phyloP scores from a whole-genome alignment of 495 filamentous ascomycete species.

The Tuber microsphaerosporum region DNA sequence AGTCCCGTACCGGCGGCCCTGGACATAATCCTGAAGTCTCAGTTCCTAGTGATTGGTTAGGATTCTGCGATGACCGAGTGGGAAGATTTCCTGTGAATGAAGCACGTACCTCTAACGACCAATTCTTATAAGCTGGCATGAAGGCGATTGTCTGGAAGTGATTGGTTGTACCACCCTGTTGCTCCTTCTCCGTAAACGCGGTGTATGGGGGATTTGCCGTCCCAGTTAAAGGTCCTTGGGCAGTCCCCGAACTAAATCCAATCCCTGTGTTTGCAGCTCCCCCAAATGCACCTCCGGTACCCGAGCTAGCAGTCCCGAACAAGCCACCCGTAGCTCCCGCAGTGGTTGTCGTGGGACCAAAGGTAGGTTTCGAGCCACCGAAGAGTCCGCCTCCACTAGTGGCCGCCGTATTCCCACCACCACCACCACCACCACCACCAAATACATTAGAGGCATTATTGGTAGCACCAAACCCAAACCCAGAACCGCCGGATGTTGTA shows the following conservation, averaged over 20 bases:
- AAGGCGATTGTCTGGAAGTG: conserved; percentile 84
- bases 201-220: conserved; percentile 71
- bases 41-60: conserved; percentile 53
- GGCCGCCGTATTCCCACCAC: conserved; percentile 37
- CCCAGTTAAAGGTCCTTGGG: conserved; percentile 49
- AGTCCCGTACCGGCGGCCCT: conserved; percentile 75
- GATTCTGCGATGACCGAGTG: conserved; percentile 3
- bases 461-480: conserved; percentile 47
- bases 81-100: neutral
- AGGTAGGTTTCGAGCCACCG: conserved; percentile 42
- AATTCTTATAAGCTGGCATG: conserved; percentile 77
- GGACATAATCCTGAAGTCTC: conserved; percentile 77
- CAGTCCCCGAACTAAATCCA: conserved; percentile 47
- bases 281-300: conserved; percentile 53
- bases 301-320: conserved; percentile 42
- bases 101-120: conserved; percentile 60
- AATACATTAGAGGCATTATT: conserved; percentile 38
- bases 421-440: conserved; percentile 37
- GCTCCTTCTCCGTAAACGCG: conserved; percentile 75
- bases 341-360: conserved; percentile 48
- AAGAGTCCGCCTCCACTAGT: conserved; percentile 37
- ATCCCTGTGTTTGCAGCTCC: conserved; percentile 45
- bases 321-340: conserved; percentile 44
- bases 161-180: conserved; percentile 46
- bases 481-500: conserved; percentile 49